Evolutionary conservation across 2,329 filamentous ascomycete genomes (phyloP).

Genomic region (Diaporthe longicolla): DNA sequence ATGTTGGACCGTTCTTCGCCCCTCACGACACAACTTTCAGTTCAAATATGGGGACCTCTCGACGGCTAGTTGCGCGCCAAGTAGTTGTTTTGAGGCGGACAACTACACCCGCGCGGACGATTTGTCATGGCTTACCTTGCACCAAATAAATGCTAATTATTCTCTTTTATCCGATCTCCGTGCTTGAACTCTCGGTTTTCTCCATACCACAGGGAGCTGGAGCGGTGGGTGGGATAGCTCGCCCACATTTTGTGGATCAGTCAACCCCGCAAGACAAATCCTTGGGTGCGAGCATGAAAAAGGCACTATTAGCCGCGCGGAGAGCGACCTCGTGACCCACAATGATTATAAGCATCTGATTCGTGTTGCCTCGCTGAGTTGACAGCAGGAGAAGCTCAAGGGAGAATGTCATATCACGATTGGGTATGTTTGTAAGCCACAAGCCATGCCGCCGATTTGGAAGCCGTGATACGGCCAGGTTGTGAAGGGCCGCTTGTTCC

Average conservation of each 20-base stretch:
- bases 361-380: slow-evolving; percentile 4
- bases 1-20: background rate
- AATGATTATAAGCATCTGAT: slow-evolving; percentile 18
- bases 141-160: background rate
- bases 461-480: background rate
- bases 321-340: slow-evolving; percentile 29
- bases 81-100: background rate
- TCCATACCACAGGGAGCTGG: background rate
- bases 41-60: background rate
- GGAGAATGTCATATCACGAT: slow-evolving; percentile 3
- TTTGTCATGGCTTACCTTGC: slow-evolving; percentile 6
- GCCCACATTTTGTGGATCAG: slow-evolving; percentile 16
- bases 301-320: slow-evolving; percentile 28
- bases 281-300: slow-evolving; percentile 17
- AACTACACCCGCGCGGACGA: background rate
- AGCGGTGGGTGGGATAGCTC: slow-evolving; percentile 6
- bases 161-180: background rate
- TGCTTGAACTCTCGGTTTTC: background rate
- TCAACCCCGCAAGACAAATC: slow-evolving; percentile 31
- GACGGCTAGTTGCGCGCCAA: background rate
- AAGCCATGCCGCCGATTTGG: slow-evolving; percentile 3
- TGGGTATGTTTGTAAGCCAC: slow-evolving; percentile 10
- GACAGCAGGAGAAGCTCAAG: background rate
- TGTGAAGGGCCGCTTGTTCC: slow-evolving; percentile 15
- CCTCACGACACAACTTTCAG: background rate